Base-by-base conservation (phyloP, 2,329 filamentous ascomycete genomes). In the Penicillium sclerotiorum region DNA sequence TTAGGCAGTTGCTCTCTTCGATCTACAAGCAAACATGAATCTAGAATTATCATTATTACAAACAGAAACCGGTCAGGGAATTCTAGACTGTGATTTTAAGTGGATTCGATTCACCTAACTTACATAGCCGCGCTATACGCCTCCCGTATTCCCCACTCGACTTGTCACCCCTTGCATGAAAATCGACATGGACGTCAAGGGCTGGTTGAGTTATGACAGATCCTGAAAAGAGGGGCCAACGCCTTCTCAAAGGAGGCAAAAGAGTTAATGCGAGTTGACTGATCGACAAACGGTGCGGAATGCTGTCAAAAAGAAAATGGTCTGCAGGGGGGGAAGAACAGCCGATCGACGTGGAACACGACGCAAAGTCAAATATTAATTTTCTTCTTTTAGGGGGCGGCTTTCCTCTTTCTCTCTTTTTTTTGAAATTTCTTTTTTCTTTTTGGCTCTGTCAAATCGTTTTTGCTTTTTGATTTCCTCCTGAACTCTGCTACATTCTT, bases 101-200 rank as follows among this genome's bases (percentile, higher is more conserved):
- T 28, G 25, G 13, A 21, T n/a, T 37, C 21, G 30, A 15, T n/a
- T n/a, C 43, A 37, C 36, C 20, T n/a, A 45, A 11, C 13, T 35
- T 37, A 41, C 37, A 49, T 56, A 58, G 46, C 56, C 56, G 56
- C 56, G 53, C 53, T 56, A 56, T 56, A 56, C 53, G 56, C 55
- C 47, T 50, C 17, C 39, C 39, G 28, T 30, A 48, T 50, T 33
- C 18, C 30, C 45, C 30, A 35, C 21, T 41, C 23, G n/a, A 15
- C 53, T 47, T 28, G 9, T 13, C 17, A 6, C 33, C 33, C 53
- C 56, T 56, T 58, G 53, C 56, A 41, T 52, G 22, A 21, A n/a
- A 37, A 41, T 33, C 46, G 23, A 46, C 20, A 37, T 44, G 49
- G 45, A 47, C 42, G 49, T 47, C 47, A 50, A 51, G 36, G 41